Conservation (phyloP, 306 rosid genomes). For the Adenanthera pavonina region DNA sequence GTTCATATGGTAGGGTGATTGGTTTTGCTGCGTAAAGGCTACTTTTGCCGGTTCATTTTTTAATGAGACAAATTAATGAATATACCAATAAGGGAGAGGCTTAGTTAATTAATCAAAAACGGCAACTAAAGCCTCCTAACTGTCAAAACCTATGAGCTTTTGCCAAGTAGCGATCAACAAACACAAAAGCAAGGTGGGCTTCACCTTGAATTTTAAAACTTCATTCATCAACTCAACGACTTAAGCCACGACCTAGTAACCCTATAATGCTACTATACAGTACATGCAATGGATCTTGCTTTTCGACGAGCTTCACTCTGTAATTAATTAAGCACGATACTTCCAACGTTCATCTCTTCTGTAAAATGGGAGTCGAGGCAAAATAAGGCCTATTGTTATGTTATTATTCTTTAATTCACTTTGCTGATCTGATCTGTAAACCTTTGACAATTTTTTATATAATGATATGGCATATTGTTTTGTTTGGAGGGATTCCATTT, state of each 20-base stretch:
- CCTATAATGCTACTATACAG: too few relatives aligned
- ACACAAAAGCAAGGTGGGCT: slow-evolving; percentile 11
- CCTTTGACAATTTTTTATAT: too few relatives aligned
- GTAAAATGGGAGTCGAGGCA: too few relatives aligned
- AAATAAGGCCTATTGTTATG: too few relatives aligned
- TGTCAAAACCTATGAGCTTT: slow-evolving; percentile 28
- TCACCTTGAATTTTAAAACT: not conserved
- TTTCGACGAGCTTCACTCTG: not conserved
- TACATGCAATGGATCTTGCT: too few relatives aligned
- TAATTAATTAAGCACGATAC: not conserved
- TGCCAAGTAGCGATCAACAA: slow-evolving; percentile 15
- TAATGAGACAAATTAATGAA: not conserved
- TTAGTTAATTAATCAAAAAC: not conserved
- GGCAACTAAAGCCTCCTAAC: not conserved
- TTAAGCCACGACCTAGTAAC: too few relatives aligned
- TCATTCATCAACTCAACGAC: too few relatives aligned
- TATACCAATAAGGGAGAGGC: not conserved
- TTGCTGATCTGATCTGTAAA: too few relatives aligned
- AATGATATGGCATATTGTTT: too few relatives aligned
- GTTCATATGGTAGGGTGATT: not conserved
- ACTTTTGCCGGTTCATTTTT: not conserved
- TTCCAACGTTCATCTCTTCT: not conserved
- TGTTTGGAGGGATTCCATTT: too few relatives aligned
- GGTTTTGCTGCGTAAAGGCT: not conserved
- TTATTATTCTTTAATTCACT: too few relatives aligned